Evolutionary conservation across 495 filamentous ascomycete species (phyloP).

Genomic region (Penicillium antarcticum): DNA sequence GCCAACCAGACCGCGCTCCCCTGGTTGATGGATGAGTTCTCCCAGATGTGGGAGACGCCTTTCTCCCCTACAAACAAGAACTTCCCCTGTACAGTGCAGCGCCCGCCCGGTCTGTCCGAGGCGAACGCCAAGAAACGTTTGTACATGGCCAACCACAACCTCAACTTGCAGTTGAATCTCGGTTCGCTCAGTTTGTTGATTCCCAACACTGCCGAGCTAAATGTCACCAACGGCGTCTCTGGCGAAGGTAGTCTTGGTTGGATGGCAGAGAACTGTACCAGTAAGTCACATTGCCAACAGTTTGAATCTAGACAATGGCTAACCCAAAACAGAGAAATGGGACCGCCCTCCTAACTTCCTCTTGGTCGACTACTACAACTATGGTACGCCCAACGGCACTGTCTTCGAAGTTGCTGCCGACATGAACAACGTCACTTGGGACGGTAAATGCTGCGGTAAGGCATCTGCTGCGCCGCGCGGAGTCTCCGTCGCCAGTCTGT

Average conservation of each 20-base stretch:
- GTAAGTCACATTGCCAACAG: slow-evolving; percentile 42
- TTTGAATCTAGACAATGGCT: too few relatives aligned
- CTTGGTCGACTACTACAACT: slow-evolving; percentile 86
- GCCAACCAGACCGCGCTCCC: slow-evolving; percentile 75
- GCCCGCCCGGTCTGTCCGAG: slow-evolving; percentile 54
- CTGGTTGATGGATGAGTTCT: slow-evolving; percentile 63
- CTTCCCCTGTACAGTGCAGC: slow-evolving; percentile 59
- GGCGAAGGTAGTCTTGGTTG: slow-evolving; percentile 67
- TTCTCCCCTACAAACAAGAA: slow-evolving; percentile 56
- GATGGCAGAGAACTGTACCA: slow-evolving; percentile 64
- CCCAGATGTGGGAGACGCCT: slow-evolving; percentile 65
- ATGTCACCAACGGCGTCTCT: slow-evolving; percentile 63
- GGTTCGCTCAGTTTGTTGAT: slow-evolving; percentile 63
- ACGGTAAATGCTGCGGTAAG: slow-evolving; percentile 67
- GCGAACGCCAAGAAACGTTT: slow-evolving; percentile 57
- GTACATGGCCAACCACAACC: slow-evolving; percentile 92
- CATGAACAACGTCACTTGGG: slow-evolving; percentile 83
- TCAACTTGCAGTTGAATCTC: slow-evolving; percentile 70
- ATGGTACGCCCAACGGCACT: slow-evolving; percentile 66
- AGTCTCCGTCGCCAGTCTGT: slow-evolving; percentile 16
- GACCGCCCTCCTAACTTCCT: slow-evolving; percentile 77
- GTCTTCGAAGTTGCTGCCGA: slow-evolving; percentile 88
- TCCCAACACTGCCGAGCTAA: slow-evolving; percentile 65
- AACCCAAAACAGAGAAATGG: slow-evolving; percentile 49
- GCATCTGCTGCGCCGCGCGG: slow-evolving; percentile 28